These are phyloP conservation scores for Polytrichum commune DNA, from an alignment of 225 moss, liverwort and hornwort genomes.

Conservation along the genomic window DNA sequence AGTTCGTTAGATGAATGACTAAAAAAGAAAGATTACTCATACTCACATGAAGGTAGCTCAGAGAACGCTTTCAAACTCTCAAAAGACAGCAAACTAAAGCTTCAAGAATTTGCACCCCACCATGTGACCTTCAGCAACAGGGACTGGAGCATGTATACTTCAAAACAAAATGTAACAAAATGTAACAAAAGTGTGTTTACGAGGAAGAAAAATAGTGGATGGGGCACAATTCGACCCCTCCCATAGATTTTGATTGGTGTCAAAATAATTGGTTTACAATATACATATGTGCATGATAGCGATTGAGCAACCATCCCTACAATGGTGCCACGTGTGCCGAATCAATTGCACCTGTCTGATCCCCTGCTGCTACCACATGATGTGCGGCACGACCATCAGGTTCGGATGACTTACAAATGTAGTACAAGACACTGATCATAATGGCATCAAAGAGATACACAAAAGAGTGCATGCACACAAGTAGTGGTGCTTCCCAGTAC, in stretches of 20 bases:
- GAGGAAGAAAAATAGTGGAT: conserved; percentile 12
- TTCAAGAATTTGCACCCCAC: background rate
- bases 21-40: background rate
- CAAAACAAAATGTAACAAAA: no score
- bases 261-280: conserved; percentile 16
- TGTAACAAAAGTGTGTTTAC: background rate
- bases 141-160: no score
- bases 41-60: no score
- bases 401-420: conserved; percentile 52
- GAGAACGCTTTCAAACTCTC: background rate
- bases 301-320: background rate
- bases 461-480: conserved; percentile 85
- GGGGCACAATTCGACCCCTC: conserved; percentile 25
- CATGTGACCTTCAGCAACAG: no score
- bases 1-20: no score
- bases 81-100: background rate
- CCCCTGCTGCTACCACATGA: conserved; percentile 14
- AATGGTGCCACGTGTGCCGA: conserved; percentile 17
- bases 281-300: conserved; percentile 20
- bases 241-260: conserved; percentile 13
- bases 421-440: conserved; percentile 76
- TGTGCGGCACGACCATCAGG: conserved; percentile 7
- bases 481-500: conserved; percentile 86
- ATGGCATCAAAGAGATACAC: conserved; percentile 86
- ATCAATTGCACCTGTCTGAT: conserved; percentile 20